A percentile compares a stretch with the other conserved stretches of the same genome.
phyloP scores from a whole-genome alignment of 2,329 filamentous ascomycete genomes.

The Canariomyces notabilis region DNA sequence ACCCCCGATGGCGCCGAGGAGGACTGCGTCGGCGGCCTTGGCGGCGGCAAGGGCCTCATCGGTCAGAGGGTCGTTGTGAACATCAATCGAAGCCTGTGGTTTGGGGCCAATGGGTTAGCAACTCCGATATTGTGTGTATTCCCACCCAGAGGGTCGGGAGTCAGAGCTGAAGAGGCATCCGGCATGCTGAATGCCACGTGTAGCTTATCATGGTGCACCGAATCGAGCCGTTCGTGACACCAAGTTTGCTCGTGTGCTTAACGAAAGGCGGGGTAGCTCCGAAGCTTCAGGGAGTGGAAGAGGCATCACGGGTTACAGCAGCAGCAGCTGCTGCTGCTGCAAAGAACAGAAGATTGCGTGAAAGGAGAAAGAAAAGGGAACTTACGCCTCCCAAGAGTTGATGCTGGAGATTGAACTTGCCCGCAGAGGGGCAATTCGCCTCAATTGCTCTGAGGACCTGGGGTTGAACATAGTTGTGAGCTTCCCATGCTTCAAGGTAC shows the following conservation, averaged over 20 bases:
- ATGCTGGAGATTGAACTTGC: constrained; percentile 82
- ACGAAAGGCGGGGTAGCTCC: constrained; percentile 9
- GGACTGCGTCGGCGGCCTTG: constrained; percentile 80
- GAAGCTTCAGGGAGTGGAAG: not conserved
- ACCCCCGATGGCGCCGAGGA: constrained; percentile 92
- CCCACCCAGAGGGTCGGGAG: not conserved
- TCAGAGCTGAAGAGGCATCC: not conserved
- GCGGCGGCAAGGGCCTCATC: constrained; percentile 77
- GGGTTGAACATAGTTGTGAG: not conserved
- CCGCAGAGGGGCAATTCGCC: constrained; percentile 60
- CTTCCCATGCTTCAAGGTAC: not conserved
- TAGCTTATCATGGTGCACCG: not conserved
- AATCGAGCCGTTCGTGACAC: not conserved
- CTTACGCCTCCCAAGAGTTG: constrained; percentile 88
- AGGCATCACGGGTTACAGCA: no score
- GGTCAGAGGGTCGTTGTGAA: constrained; percentile 71
- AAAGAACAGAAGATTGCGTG: no score
- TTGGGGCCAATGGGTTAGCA: not conserved
- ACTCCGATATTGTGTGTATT: not conserved
- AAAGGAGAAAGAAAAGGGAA: constrained; percentile 26
- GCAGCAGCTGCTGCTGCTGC: no score
- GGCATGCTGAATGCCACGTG: not conserved
- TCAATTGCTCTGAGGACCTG: constrained; percentile 78
- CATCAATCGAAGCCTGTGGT: constrained; percentile 78
- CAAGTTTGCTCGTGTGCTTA: not conserved